phyloP scores from a whole-genome alignment of 345 rosid genomes.

The Lumnitzera racemosa region DNA sequence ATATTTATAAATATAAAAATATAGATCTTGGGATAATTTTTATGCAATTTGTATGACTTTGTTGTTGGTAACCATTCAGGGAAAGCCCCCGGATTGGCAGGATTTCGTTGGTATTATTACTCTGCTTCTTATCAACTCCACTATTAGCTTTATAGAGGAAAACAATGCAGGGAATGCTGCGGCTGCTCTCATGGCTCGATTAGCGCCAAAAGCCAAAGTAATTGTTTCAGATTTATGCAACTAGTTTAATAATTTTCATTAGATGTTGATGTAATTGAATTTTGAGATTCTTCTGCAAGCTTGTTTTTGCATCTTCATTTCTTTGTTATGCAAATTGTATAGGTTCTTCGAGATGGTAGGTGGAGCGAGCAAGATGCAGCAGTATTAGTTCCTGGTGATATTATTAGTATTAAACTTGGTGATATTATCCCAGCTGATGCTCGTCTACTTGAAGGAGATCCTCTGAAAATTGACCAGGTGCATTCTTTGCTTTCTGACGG shows the following conservation, averaged over 20 bases:
- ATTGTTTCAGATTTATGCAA: neutral
- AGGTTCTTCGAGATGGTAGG: slow-evolving; percentile 96
- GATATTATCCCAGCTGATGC: slow-evolving; percentile 98
- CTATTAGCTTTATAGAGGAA: slow-evolving; percentile 97
- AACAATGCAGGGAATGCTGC: slow-evolving; percentile 98
- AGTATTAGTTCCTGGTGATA: slow-evolving; percentile 85
- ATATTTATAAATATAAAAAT: too few species aligned
- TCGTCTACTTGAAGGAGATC: slow-evolving; percentile 92
- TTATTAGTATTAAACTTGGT: slow-evolving; percentile 83
- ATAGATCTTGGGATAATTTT: neutral
- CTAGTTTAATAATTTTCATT: neutral
- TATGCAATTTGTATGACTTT: neutral
- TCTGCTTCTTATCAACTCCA: slow-evolving; percentile 79
- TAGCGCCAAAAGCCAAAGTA: slow-evolving; percentile 97
- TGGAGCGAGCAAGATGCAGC: slow-evolving; percentile 96
- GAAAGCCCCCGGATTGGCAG: slow-evolving; percentile 99
- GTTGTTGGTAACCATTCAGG: slow-evolving; percentile 27
- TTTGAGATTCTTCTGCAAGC: neutral
- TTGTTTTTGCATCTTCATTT: neutral
- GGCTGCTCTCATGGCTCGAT: slow-evolving; percentile 97
- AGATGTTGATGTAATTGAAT: slow-evolving; percentile 1
- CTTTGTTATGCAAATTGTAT: neutral
- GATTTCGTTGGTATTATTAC: slow-evolving; percentile 93
- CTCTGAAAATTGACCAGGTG: slow-evolving; percentile 94
- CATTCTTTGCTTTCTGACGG: slow-evolving; percentile 2